Evolutionary conservation across 805 yeast genomes (phyloP).

Genomic region (Yueomyces sp.): DNA sequence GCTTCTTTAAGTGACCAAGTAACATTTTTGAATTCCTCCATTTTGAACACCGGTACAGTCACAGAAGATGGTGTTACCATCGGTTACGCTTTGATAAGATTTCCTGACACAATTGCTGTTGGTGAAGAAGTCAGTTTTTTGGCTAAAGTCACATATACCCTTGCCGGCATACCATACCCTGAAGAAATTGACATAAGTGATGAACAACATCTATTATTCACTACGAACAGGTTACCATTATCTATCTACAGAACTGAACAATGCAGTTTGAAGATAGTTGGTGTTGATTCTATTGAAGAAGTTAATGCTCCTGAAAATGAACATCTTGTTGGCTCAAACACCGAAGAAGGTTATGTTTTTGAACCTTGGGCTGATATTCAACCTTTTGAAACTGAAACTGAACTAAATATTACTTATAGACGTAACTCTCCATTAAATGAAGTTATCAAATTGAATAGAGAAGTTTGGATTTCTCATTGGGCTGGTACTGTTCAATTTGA

Average conservation of each 20-base stretch:
- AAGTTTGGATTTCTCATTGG: conserved; percentile 85
- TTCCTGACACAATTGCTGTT: conserved; percentile 60
- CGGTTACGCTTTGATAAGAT: conserved; percentile 33
- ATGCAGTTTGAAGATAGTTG: conserved; percentile 29
- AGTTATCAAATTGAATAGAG: conserved; percentile 50
- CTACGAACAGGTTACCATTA: conserved; percentile 41
- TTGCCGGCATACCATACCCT: conserved; percentile 49
- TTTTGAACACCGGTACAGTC: conserved; percentile 1
- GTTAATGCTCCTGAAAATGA: conserved; percentile 9
- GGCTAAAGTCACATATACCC: conserved; percentile 36
- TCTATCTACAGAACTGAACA: conserved; percentile 52
- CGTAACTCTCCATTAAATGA: conserved; percentile 54
- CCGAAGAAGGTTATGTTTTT: conserved; percentile 31
- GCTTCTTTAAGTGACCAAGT: conserved; percentile 22
- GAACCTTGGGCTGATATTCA: conserved; percentile 39
- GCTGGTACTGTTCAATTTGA: conserved; percentile 59
- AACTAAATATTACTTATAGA: conserved; percentile 46
- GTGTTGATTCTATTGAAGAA: conserved; percentile 15
- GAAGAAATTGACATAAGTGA: conserved; percentile 43
- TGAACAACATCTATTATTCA: conserved; percentile 44
- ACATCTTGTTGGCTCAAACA: conserved; percentile 26
- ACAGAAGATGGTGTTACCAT: conserved; percentile 17
- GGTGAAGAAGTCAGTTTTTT: conserved; percentile 37
- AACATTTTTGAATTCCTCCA: conserved; percentile 14
- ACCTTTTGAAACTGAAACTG: conserved; percentile 31